Conservation (phyloP, 2,329 filamentous ascomycete species). For the Aspergillus amoenus region DNA sequence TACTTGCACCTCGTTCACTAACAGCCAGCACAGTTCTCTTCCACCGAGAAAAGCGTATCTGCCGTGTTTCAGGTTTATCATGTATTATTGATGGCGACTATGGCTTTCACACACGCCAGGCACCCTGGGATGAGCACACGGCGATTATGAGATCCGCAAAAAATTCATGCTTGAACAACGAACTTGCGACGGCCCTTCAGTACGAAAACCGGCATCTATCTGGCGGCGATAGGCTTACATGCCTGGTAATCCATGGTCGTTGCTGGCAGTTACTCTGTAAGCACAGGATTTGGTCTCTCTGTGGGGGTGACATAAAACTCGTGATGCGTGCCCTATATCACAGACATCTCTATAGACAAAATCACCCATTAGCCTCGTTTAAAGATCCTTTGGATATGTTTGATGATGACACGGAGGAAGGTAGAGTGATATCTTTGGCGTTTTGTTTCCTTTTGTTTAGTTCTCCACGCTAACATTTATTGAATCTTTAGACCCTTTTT, state of each 20-base stretch:
- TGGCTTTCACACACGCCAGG: background rate
- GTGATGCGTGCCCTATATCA: background rate
- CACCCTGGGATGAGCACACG: background rate
- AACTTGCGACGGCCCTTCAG: background rate
- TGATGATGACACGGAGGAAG: too few species aligned
- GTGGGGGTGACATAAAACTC: background rate
- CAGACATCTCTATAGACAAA: background rate
- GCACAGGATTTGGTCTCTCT: constrained; percentile 1
- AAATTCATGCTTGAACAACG: background rate
- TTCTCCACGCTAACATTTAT: too few species aligned
- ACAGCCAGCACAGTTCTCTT: background rate
- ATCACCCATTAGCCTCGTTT: too few species aligned
- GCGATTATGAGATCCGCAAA: background rate
- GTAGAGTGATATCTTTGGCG: too few species aligned
- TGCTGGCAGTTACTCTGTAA: background rate
- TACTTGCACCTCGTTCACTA: background rate
- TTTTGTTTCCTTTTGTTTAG: too few species aligned
- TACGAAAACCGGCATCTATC: background rate
- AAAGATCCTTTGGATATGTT: too few species aligned
- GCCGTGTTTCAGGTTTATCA: background rate
- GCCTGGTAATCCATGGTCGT: background rate
- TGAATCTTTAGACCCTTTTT: background rate
- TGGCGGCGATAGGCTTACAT: background rate
- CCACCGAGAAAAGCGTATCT: background rate
- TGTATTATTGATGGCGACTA: background rate